A percentile compares a stretch with the other conserved stretches of the same genome.
Conservation (phyloP, 108 stramenopile species). For the Schizochytrium sp. region DNA sequence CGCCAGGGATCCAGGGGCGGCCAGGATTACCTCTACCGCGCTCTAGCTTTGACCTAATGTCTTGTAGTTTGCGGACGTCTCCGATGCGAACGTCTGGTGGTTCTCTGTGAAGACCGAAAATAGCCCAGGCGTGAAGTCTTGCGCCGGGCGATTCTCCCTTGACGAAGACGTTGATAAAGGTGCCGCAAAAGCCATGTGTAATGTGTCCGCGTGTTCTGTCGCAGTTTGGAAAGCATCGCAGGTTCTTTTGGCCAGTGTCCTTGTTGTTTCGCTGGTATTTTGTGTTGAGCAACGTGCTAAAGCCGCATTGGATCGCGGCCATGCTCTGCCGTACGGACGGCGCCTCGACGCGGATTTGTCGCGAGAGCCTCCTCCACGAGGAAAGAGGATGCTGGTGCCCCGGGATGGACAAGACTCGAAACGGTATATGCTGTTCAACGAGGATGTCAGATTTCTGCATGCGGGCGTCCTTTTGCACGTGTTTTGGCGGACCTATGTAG, state of each 20-base stretch:
- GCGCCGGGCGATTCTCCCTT: too few relatives aligned
- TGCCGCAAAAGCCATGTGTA: not conserved
- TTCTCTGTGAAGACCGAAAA: not conserved
- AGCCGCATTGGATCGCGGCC: not conserved
- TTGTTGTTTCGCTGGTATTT: slow-evolving; percentile 15
- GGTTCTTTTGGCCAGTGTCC: slow-evolving; percentile 1
- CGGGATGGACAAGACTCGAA: too few relatives aligned
- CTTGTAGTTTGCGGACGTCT: not conserved
- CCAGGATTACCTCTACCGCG: not conserved
- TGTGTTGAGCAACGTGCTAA: not conserved
- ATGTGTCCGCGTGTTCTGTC: not conserved
- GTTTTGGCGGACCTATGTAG: too few relatives aligned
- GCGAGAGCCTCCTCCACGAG: too few relatives aligned
- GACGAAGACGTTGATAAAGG: not conserved
- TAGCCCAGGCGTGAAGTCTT: not conserved
- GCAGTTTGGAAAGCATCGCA: slow-evolving; percentile 1
- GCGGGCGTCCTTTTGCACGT: too few relatives aligned
- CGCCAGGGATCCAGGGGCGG: not conserved
- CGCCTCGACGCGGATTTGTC: too few relatives aligned
- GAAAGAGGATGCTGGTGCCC: too few relatives aligned
- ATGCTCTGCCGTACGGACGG: not conserved
- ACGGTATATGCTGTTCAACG: too few relatives aligned
- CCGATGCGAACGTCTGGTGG: not conserved
- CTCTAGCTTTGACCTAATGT: not conserved
- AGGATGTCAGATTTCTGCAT: too few relatives aligned